A percentile compares a stretch with the other conserved stretches of the same genome.
These are phyloP conservation scores for Tricholoma sp. DNA, from an alignment of 768 basidiomycete species.

Conservation along the genomic window DNA sequence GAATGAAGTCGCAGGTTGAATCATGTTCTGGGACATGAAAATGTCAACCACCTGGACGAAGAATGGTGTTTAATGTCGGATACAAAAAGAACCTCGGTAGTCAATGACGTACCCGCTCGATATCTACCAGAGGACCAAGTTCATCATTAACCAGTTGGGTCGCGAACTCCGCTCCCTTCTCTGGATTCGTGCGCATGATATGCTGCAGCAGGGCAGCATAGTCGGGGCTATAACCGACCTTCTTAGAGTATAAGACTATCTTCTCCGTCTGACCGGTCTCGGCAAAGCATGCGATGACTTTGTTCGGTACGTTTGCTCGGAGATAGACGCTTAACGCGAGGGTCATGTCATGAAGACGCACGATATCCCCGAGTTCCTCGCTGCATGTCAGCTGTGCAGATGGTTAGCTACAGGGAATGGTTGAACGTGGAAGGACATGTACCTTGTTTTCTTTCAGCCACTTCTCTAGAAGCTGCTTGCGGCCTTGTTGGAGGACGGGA, in stretches of 20 bases:
- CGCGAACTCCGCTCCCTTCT: constrained; percentile 99
- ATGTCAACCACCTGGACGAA: constrained; percentile 82
- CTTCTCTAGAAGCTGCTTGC: constrained; percentile 96
- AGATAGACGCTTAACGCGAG: constrained; percentile 96
- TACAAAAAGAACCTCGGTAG: constrained; percentile 2
- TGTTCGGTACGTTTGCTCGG: constrained; percentile 96
- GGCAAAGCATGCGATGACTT: constrained; percentile 98
- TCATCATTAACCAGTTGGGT: constrained; percentile 92
- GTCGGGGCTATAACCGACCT: constrained; percentile 91
- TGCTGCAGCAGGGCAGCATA: constrained; percentile 92
- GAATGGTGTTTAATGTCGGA: neutral
- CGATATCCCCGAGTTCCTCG: constrained; percentile 97
- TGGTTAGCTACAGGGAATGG: neutral
- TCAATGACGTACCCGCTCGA: constrained; percentile 66
- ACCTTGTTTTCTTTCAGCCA: constrained; percentile 99
- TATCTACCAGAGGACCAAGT: constrained; percentile 83
- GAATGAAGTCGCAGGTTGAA: constrained; percentile 98
- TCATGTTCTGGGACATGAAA: constrained; percentile 99
- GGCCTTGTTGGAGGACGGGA: constrained; percentile 92
- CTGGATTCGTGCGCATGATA: constrained; percentile 92
- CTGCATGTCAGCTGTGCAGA: constrained; percentile 83
- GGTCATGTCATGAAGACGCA: constrained; percentile 92
- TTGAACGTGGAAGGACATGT: constrained; percentile 6
- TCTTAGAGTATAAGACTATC: constrained; percentile 96
- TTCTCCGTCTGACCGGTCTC: constrained; percentile 99